Evolutionary conservation across 768 basidiomycete genomes (phyloP), one percentile per base, ranked within the genome.

Genomic region (Serendipita indica): DNA sequence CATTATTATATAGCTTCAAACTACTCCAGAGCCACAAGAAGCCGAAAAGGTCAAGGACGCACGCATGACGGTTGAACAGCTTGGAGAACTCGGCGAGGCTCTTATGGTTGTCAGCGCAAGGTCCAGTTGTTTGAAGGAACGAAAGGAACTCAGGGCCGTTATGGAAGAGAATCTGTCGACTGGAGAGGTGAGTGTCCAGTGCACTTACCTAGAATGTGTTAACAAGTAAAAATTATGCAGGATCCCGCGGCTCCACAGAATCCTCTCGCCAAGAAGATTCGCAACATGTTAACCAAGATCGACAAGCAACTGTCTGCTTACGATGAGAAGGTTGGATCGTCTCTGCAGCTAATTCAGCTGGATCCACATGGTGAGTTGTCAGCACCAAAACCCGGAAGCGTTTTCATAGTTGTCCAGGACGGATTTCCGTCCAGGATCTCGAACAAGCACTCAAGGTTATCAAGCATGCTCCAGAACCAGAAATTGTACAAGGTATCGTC

Each of bases 61-160:
- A n/a, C 84, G 90, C 41, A 97, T 99, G 94, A 98, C 92, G 1
- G 81, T 86, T 7, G 94, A 98, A 66, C 93, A 99, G 66, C 77
- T 99, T 22, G 86, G 85, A 67, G 96, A 99, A 71, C 79, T 99
- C 34, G 84, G 84, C 35, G 92, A 94, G 63, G 92, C 93, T 1
- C 73, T 98, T 59, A 83, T 86, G 2, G 79, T 98, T 66, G 74
- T 98, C 58, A 93, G 91, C 16, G 87, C 94, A 60, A 92, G 87
- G 69, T 94, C 90, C 3, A 88, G 86, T 62, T 93, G 98, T 33
- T 78, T 98, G 60, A 92, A 97, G 73, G 96, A 99, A 71, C 84
- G 94, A 34, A 83, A 86, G 64, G 96, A 98, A 72, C 79, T 98
- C 25, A 82, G 83, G 32, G 77, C 77, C 5, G 74, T 99, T n/a